These are phyloP conservation scores for Collariella sp. DNA, from an alignment of 495 filamentous ascomycete species.

Conservation along the genomic window DNA sequence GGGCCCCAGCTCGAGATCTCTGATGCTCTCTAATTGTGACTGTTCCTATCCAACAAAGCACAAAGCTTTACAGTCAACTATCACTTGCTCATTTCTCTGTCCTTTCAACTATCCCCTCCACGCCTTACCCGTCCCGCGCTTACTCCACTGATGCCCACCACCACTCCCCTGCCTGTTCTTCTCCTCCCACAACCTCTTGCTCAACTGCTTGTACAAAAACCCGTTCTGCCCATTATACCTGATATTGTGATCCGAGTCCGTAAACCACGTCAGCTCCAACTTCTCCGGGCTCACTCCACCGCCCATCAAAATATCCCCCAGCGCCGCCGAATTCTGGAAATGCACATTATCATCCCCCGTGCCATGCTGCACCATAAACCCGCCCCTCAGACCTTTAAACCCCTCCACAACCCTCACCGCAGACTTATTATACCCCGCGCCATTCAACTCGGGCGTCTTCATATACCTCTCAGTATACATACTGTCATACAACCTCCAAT, in stretches of 20 bases:
- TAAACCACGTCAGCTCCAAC: conserved; percentile 44
- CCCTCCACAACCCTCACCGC: conserved; percentile 39
- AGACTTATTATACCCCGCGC: conserved; percentile 38
- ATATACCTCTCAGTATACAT: conserved; percentile 61
- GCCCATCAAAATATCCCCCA: conserved; percentile 44
- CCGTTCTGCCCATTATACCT: conserved; percentile 34
- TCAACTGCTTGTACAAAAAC: conserved; percentile 47
- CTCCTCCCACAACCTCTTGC: conserved; percentile 24
- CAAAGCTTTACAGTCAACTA: neutral
- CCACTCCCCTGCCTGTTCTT: conserved; percentile 12
- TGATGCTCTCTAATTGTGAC: too few relatives aligned
- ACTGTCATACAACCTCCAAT: conserved; percentile 56
- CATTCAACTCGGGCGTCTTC: conserved; percentile 45
- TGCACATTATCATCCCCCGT: conserved; percentile 55
- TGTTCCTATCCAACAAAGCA: neutral
- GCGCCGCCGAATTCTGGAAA: conserved; percentile 47
- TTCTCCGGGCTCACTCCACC: conserved; percentile 44
- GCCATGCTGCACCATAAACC: conserved; percentile 47
- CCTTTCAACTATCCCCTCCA: neutral
- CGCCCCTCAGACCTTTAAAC: conserved; percentile 45
- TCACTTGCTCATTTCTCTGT: neutral
- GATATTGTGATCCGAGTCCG: conserved; percentile 48
- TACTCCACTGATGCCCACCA: conserved; percentile 20
- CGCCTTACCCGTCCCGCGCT: neutral
- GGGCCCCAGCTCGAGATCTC: too few relatives aligned